Evolutionary conservation across 202 grass and related monocot genomes (phyloP).

Genomic region (Panicum hallii): DNA sequence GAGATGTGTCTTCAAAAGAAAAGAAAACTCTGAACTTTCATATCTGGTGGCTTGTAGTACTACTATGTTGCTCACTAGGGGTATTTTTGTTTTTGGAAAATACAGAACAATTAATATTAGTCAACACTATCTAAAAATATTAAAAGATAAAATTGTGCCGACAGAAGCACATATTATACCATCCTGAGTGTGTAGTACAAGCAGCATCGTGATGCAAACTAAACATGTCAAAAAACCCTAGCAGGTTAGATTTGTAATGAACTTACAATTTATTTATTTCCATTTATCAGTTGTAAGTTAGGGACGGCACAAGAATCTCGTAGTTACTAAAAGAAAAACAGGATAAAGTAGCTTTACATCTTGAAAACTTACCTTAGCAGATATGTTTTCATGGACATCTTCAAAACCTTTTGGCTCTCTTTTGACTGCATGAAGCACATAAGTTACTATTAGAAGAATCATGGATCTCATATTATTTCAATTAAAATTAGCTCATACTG

Average conservation of each 20-base stretch:
- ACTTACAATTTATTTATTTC: not conserved
- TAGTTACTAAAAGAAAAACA: not conserved
- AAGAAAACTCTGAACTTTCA: not conserved
- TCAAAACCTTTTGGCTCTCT: constrained; percentile 45
- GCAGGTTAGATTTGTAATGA: constrained; percentile 20
- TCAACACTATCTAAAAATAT: constrained; percentile 22
- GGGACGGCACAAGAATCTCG: not conserved
- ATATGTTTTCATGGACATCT: constrained; percentile 27
- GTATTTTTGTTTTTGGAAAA: constrained; percentile 6
- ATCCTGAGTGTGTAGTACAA: constrained; percentile 13
- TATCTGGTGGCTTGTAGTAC: not conserved
- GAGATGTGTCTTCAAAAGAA: not conserved
- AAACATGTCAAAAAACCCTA: constrained; percentile 12
- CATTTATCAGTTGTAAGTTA: not conserved
- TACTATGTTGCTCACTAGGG: constrained; percentile 8
- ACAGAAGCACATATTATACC: constrained; percentile 1
- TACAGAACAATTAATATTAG: not conserved
- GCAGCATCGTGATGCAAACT: constrained; percentile 10
- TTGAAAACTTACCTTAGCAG: constrained; percentile 53
- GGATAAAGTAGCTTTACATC: not conserved
- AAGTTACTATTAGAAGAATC: constrained; percentile 33
- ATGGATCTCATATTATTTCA: constrained; percentile 9
- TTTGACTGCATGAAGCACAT: constrained; percentile 48
- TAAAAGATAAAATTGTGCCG: constrained; percentile 7
- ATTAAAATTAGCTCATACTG: constrained; percentile 14